Evolutionary conservation across 805 yeast species (phyloP), one percentile per base, ranked within the genome.

Genomic region (Yarrowia alimentaria): DNA sequence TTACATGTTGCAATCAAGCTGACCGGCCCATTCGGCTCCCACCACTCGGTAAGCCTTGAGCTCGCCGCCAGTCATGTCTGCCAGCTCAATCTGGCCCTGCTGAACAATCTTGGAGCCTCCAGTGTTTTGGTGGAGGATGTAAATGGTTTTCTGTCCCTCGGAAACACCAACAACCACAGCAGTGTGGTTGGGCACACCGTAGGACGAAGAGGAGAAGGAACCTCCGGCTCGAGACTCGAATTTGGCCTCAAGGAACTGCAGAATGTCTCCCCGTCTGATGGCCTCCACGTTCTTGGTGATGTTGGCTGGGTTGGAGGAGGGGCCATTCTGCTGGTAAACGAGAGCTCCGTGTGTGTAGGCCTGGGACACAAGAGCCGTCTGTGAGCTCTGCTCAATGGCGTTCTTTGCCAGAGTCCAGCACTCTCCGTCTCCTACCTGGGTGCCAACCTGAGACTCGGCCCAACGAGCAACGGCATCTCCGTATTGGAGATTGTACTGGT

Each of bases 401-500:
- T 64, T 61, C 25, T 63, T 55, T 24, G 70, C 71, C 20, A 66
- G 55, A 10, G 71, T 67, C 73, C 73, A 69, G 58, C 73, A 69
- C 55, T 69, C 71, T 5, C 69, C 72, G 45, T 65, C 56, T 19
- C 70, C 70, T 1, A 65, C 66, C 29, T 59, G 64, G 12, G 40
- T 57, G 9, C 65, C 69, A n/a, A 51, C 37, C 40, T 59, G 61
- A 26, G 56, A 55, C 57, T 57, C 74, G 53, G 64, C 60, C 66
- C 61, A 72, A 18, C 47, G 29, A 28, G 68, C 72, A 8, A 65
- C 64, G 6, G 22, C 33, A 12, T 61, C 61, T 18, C 70, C 69
- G 33, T 63, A 66, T 38, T 54, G 58, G n/a, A 48, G 26, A 28
- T 57, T 53, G 42, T 56, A 56, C 28, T 55, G 59, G 16, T 53